Conservation (phyloP, 495 filamentous ascomycete genomes). For the Rhypophila decipiens region DNA sequence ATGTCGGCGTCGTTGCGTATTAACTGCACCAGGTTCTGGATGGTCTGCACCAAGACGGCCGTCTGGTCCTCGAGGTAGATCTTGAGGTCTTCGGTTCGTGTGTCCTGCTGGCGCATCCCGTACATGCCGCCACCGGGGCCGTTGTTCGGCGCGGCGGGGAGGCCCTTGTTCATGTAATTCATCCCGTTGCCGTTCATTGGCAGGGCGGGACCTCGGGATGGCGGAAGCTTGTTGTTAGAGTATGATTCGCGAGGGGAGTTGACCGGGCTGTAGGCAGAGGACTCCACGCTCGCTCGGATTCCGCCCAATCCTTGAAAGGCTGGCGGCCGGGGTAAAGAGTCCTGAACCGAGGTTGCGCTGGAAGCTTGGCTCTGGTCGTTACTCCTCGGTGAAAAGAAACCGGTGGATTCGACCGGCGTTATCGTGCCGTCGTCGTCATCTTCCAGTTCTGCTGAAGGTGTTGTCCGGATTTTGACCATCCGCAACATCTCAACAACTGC, state of each 20-base stretch:
- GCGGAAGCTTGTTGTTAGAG: constrained; percentile 22
- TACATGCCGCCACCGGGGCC: constrained; percentile 7
- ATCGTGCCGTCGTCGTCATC: constrained; percentile 62
- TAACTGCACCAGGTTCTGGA: constrained; percentile 71
- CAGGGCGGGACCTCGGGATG: constrained; percentile 21
- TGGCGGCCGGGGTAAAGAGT: constrained; percentile 34
- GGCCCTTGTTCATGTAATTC: constrained; percentile 28
- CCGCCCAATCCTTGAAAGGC: constrained; percentile 44
- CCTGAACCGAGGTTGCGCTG: constrained; percentile 26
- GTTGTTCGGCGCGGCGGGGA: constrained; percentile 27
- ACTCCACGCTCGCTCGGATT: constrained; percentile 39
- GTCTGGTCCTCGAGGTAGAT: constrained; percentile 83
- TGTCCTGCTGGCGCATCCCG: constrained; percentile 23
- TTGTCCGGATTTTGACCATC: constrained; percentile 74
- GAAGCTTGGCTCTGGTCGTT: constrained; percentile 26
- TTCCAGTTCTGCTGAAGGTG: constrained; percentile 64
- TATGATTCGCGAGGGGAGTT: constrained; percentile 49
- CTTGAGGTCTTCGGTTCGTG: constrained; percentile 65
- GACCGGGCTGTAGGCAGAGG: constrained; percentile 49
- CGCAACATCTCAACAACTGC: constrained; percentile 80
- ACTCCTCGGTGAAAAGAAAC: constrained; percentile 46
- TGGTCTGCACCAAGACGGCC: constrained; percentile 69
- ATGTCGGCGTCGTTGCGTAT: constrained; percentile 68
- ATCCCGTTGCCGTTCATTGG: constrained; percentile 6
- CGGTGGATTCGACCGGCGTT: constrained; percentile 45